A percentile compares a stretch with the other conserved stretches of the same genome.
Conservation (phyloP, 306 rosid genomes). For the Ormosia emarginata region DNA sequence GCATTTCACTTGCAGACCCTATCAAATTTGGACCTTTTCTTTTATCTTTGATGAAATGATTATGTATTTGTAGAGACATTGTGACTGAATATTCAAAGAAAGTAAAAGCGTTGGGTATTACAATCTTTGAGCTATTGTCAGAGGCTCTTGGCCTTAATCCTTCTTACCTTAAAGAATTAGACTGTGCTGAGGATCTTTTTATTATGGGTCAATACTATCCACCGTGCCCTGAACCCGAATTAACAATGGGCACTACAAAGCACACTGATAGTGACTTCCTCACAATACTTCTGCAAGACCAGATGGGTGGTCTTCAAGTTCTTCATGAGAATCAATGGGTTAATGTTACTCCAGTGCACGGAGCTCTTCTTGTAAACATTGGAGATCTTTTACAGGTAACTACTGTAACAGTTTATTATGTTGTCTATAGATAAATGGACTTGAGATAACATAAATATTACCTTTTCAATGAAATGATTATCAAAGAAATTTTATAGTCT, state of each 20-base stretch:
- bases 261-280: conserved; percentile 36
- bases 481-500: not conserved
- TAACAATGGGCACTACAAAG: conserved; percentile 18
- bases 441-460: not conserved
- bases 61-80: conserved; percentile 21
- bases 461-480: not conserved
- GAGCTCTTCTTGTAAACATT: not conserved
- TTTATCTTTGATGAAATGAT: not conserved
- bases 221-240: conserved; percentile 34
- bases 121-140: conserved; percentile 25
- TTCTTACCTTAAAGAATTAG: not conserved
- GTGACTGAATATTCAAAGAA: conserved; percentile 27
- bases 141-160: conserved; percentile 29
- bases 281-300: conserved; percentile 41
- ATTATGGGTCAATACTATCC: conserved; percentile 21
- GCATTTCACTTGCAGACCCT: not conserved
- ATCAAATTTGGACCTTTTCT: not conserved
- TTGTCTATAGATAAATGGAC: not conserved
- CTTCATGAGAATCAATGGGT: not conserved
- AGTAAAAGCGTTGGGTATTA: not conserved
- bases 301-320: conserved; percentile 37
- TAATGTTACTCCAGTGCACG: not conserved
- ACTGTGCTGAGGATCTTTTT: not conserved
- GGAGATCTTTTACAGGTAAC: conserved; percentile 5
- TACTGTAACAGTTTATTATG: not conserved